Percentiles rank a stretch among this genome's conserved stretches.
Evolutionary conservation across 345 rosid species (phyloP).

Genomic region (Luvunga scandens): DNA sequence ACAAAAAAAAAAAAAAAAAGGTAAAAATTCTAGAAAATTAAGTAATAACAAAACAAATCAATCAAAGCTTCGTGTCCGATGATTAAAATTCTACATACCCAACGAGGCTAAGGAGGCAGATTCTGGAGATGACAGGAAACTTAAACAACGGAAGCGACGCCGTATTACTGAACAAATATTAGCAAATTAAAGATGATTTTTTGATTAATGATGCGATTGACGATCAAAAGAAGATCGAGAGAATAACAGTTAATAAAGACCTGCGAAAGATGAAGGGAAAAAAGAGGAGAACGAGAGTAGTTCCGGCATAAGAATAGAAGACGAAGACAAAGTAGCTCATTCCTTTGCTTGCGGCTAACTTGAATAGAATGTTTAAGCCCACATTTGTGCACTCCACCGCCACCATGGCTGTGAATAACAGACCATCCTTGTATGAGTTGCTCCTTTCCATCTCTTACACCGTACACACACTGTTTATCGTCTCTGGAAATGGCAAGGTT

Average conservation of each 20-base stretch:
- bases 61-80: no score
- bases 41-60: no score
- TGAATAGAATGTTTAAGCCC: slow-evolving; percentile 33
- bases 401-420: slow-evolving; percentile 39
- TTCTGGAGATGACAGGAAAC: slow-evolving; percentile 21
- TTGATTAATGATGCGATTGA: background rate
- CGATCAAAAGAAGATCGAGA: no score
- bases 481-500: background rate
- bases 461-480: background rate
- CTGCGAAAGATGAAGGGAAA: background rate
- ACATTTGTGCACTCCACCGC: slow-evolving; percentile 24
- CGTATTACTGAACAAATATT: no score
- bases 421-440: slow-evolving; percentile 20
- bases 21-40: background rate
- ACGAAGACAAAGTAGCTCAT: slow-evolving; percentile 37
- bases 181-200: no score
- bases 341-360: slow-evolving; percentile 35
- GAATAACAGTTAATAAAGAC: background rate
- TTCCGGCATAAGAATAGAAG: slow-evolving; percentile 19
- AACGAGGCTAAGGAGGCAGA: slow-evolving; percentile 34
- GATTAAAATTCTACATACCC: slow-evolving; percentile 19
- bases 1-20: background rate
- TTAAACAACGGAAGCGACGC: background rate
- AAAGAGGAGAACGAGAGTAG: slow-evolving; percentile 28
- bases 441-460: slow-evolving; percentile 3